These are phyloP conservation scores for Thraustochytrium striatum DNA, from an alignment of 352 stramenopile species.

Conservation along the genomic window DNA sequence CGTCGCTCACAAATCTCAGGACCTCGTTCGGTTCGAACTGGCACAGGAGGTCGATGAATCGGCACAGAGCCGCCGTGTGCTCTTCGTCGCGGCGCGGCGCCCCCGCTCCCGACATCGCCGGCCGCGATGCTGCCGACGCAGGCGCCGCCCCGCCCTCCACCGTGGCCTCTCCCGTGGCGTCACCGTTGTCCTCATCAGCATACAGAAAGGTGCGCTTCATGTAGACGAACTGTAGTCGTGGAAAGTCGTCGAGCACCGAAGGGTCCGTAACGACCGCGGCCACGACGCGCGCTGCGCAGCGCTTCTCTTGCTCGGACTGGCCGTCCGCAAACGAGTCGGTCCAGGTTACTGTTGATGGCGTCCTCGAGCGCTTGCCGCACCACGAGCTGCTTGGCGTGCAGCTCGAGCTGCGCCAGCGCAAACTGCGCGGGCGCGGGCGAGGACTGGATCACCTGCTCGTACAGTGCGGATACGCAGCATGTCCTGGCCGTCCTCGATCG, in stretches of 20 bases:
- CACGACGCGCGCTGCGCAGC: slow-evolving; percentile 8
- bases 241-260: neutral
- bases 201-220: slow-evolving; percentile 28
- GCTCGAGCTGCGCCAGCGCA: neutral
- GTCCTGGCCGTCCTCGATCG: slow-evolving; percentile 31
- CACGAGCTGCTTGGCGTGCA: neutral
- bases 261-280: slow-evolving; percentile 6
- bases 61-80: neutral
- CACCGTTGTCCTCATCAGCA: neutral
- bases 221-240: slow-evolving; percentile 28
- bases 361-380: slow-evolving; percentile 25
- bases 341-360: slow-evolving; percentile 8
- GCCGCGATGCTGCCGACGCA: no score
- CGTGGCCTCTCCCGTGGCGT: neutral
- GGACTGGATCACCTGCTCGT: slow-evolving; percentile 36
- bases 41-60: slow-evolving; percentile 30
- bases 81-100: slow-evolving; percentile 3
- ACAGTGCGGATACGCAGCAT: slow-evolving; percentile 1
- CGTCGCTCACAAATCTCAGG: slow-evolving; percentile 1
- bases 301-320: neutral
- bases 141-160: no score
- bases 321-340: neutral
- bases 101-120: no score
- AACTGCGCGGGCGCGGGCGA: neutral
- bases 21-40: slow-evolving; percentile 25